phyloP scores from a whole-genome alignment of 2,329 filamentous ascomycete genomes.

The Hypoxylon sp. region DNA sequence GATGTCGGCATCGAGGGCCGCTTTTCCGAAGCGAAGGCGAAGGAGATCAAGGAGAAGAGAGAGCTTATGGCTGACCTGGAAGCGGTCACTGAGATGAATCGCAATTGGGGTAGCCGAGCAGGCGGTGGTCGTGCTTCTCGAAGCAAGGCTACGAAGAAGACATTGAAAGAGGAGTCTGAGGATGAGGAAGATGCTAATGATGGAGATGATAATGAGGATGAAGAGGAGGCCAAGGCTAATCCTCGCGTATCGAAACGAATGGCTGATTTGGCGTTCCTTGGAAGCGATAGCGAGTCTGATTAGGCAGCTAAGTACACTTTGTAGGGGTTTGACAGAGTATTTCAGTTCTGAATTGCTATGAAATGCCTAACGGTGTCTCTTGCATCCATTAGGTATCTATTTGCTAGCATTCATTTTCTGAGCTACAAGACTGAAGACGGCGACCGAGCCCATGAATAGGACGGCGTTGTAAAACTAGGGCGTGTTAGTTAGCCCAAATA shows the following conservation, averaged over 20 bases:
- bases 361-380: slow-evolving; percentile 10
- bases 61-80: slow-evolving; percentile 89
- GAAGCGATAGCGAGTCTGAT: slow-evolving; percentile 77
- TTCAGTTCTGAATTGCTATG: slow-evolving; percentile 2
- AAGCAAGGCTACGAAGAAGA: slow-evolving; percentile 56
- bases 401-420: slow-evolving; percentile 80
- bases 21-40: slow-evolving; percentile 87
- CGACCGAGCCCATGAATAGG: slow-evolving; percentile 95
- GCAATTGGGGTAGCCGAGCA: slow-evolving; percentile 76
- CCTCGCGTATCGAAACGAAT: slow-evolving; percentile 62
- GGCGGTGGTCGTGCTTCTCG: slow-evolving; percentile 61
- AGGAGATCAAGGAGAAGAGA: slow-evolving; percentile 87
- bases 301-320: slow-evolving; percentile 44
- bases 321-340: slow-evolving; percentile 4
- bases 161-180: slow-evolving; percentile 58
- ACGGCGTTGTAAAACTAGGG: slow-evolving; percentile 97
- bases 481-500: slow-evolving; percentile 30
- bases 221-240: slow-evolving; percentile 46
- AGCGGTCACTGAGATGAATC: slow-evolving; percentile 85
- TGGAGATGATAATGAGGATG: slow-evolving; percentile 54
- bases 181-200: slow-evolving; percentile 56
- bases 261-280: slow-evolving; percentile 75
- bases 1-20: slow-evolving; percentile 91
- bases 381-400: slow-evolving; percentile 44
- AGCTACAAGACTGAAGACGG: slow-evolving; percentile 92